phyloP scores from a whole-genome alignment of 2,329 filamentous ascomycete genomes.

The Sarocladium brachiariae region DNA sequence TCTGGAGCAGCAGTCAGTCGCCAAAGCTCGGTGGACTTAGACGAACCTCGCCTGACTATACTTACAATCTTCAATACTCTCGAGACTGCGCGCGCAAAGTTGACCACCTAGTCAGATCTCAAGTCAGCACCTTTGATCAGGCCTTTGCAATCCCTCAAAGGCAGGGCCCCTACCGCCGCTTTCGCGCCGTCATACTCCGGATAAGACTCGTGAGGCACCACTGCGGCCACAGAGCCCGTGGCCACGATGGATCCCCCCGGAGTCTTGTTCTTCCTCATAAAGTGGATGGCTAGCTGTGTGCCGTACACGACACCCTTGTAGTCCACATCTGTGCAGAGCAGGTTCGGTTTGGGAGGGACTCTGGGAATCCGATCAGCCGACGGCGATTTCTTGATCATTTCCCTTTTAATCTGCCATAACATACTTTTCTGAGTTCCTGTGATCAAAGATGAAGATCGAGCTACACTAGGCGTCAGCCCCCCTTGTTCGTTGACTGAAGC shows the following conservation, averaged over 20 bases:
- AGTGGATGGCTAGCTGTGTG: constrained; percentile 41
- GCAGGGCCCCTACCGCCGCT: constrained; percentile 32
- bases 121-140: neutral
- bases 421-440: constrained; percentile 14
- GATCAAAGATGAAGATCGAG: constrained; percentile 34
- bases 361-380: neutral
- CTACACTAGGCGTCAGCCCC: constrained; percentile 18
- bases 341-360: constrained; percentile 37
- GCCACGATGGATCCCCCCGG: constrained; percentile 37
- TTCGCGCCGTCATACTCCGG: constrained; percentile 47
- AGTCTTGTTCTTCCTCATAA: constrained; percentile 41
- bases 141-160: too few relatives aligned
- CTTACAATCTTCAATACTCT: constrained; percentile 27
- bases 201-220: constrained; percentile 36
- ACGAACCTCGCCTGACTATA: too few relatives aligned
- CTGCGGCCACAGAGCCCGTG: constrained; percentile 34
- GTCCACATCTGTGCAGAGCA: constrained; percentile 39
- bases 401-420: too few relatives aligned
- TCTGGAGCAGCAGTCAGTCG: constrained; percentile 14
- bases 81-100: constrained; percentile 32
- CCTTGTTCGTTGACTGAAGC: too few relatives aligned
- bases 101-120: constrained; percentile 12
- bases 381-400: too few relatives aligned
- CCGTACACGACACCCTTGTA: constrained; percentile 46
- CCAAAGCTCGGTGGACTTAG: too few relatives aligned